phyloP scores from a whole-genome alignment of 2,329 filamentous ascomycete genomes.

The Aspergillus novofumigatus region DNA sequence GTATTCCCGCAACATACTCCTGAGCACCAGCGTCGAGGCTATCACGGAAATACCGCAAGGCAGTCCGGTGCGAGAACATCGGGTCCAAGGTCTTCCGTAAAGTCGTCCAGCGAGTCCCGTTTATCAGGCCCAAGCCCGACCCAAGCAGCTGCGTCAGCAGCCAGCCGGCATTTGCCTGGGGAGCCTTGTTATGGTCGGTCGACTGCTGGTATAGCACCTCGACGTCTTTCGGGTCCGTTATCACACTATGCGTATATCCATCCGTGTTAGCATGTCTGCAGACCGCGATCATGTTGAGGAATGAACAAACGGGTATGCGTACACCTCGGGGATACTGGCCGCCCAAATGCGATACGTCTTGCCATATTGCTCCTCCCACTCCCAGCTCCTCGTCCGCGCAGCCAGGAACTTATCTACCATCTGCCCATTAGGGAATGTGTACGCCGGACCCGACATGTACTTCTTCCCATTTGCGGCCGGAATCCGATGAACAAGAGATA shows the following conservation, averaged over 20 bases:
- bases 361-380: conserved; percentile 1
- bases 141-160: neutral
- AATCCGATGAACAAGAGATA: no score
- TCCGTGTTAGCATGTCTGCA: no score
- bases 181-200: neutral
- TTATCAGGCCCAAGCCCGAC: neutral
- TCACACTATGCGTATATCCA: neutral
- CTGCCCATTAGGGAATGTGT: neutral
- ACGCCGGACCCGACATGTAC: neutral
- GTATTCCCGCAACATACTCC: neutral
- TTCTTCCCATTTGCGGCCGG: neutral
- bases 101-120: neutral
- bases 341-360: conserved; percentile 3
- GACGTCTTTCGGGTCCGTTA: neutral
- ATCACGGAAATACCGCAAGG: neutral
- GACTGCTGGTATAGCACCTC: neutral
- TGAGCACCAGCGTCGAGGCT: neutral
- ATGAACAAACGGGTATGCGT: neutral
- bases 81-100: neutral
- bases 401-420: neutral
- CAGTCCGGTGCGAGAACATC: neutral
- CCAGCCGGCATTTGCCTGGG: neutral
- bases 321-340: conserved; percentile 1
- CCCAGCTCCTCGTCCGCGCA: neutral
- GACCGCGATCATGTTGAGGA: neutral